Base-by-base conservation (phyloP, 495 filamentous ascomycete genomes). In the Penicillium argentinense region DNA sequence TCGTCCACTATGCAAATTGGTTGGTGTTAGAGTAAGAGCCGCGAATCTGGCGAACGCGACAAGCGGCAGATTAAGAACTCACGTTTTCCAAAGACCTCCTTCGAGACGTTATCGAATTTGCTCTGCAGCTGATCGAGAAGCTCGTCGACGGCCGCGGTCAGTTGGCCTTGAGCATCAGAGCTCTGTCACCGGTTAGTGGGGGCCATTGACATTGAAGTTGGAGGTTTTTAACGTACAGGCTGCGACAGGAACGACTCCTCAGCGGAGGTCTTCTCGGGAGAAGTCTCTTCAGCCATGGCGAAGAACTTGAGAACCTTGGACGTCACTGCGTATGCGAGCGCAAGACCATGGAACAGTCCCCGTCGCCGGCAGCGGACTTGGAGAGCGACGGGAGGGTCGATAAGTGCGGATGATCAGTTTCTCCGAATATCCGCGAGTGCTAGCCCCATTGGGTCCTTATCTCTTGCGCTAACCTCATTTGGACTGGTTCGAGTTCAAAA, bases 11-110 rank as follows among this genome's bases (percentile, higher is more conserved):
- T n/a, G n/a, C n/a, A n/a, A n/a, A n/a, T n/a, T n/a, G n/a, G n/a
- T n/a, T n/a, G n/a, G n/a, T n/a, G n/a, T n/a, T n/a, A n/a, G n/a
- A n/a, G n/a, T n/a, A n/a, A n/a, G n/a, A n/a, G n/a, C n/a, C n/a
- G n/a, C n/a, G n/a, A n/a, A n/a, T n/a, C n/a, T n/a, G n/a, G n/a
- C n/a, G n/a, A 12, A 41, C 5, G 23, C 23, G 12, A 25, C 11
- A 26, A 26, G 25, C 25, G 5, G 9, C n/a, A 44, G 17, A 18
- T 25, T 36, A 9, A 17, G 24, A 34, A 74, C 84, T 36, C 70
- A 95, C 91, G 86, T 66, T 96, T 96, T 27, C 84, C 78, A 56
- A 96, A 89, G 37, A 98, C 83, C 60, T 95, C 90, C 40, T 78
- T 80, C 0, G 86, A 91, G 3, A 95, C 80, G 26, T 77, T 80